Conservation (phyloP, 257 asterid species). For the Ligustrum vulgare region DNA sequence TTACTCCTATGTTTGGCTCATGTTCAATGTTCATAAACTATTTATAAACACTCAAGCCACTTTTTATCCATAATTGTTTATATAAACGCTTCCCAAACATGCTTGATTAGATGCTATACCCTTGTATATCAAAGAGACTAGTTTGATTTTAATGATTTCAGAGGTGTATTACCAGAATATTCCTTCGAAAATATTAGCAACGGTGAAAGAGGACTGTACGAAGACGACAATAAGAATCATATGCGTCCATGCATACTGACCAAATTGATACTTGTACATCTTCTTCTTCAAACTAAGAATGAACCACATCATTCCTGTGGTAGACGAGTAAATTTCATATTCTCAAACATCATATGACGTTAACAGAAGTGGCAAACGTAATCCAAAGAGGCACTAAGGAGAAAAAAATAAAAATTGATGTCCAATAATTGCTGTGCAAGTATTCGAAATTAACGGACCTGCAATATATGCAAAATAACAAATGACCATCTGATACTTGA, state of each 20-base stretch:
- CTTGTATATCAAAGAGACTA: neutral
- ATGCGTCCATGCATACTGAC: constrained; percentile 77
- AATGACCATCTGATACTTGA: constrained; percentile 68
- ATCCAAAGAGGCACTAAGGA: neutral
- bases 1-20: too few species aligned
- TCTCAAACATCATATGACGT: neutral
- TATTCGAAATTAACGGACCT: constrained; percentile 37
- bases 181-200: constrained; percentile 71
- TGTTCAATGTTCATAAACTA: too few species aligned
- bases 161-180: constrained; percentile 53
- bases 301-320: constrained; percentile 66
- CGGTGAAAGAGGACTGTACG: constrained; percentile 68
- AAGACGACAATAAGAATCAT: constrained; percentile 71
- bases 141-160: neutral
- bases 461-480: constrained; percentile 65
- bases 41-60: too few species aligned
- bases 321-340: neutral
- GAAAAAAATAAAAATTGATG: neutral
- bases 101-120: neutral
- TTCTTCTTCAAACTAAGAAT: constrained; percentile 63
- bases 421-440: neutral
- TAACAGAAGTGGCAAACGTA: neutral
- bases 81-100: neutral
- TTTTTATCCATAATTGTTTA: too few species aligned
- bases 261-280: constrained; percentile 70